phyloP scores from a whole-genome alignment of 768 basidiomycete species.

The Polyporus arcularius region DNA sequence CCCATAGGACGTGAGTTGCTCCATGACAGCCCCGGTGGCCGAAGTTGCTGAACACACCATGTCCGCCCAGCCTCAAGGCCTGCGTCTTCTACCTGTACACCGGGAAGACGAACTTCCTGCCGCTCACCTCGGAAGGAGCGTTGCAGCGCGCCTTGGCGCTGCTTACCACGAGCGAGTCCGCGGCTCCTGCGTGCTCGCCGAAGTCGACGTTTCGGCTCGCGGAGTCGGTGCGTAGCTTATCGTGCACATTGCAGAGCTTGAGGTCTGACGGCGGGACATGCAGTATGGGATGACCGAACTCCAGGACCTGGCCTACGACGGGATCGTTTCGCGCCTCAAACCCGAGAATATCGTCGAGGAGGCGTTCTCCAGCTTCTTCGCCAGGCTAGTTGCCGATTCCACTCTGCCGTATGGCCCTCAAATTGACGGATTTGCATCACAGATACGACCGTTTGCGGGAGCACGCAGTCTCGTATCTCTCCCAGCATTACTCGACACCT shows the following conservation, averaged over 20 bases:
- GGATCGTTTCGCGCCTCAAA: conserved; percentile 11
- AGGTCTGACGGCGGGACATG: too few species aligned
- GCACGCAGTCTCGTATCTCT: conserved; percentile 12
- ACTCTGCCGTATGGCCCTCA: too few species aligned
- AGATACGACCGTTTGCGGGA: conserved; percentile 19
- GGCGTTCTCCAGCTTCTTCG: conserved; percentile 26
- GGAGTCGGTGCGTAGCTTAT: conserved; percentile 22
- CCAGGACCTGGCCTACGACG: conserved; percentile 17
- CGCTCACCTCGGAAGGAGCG: conserved; percentile 29
- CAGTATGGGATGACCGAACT: conserved; percentile 24
- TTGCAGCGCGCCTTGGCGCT: conserved; percentile 1
- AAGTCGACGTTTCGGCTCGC: conserved; percentile 28
- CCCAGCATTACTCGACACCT: conserved; percentile 1
- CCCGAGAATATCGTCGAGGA: conserved; percentile 27
- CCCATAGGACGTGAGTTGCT: conserved; percentile 21
- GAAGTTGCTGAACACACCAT: conserved; percentile 4
- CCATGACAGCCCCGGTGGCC: not conserved
- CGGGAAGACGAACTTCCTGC: conserved; percentile 32
- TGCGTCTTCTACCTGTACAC: conserved; percentile 44
- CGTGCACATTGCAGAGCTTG: too few species aligned
- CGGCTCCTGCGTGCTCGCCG: conserved; percentile 20
- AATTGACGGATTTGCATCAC: too few species aligned
- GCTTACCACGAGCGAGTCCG: not conserved
- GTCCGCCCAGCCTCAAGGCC: conserved; percentile 37
- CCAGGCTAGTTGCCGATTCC: conserved; percentile 19